These are phyloP conservation scores for Andrographis paniculata DNA, from an alignment of 305 asterid genomes.

Conservation along the genomic window DNA sequence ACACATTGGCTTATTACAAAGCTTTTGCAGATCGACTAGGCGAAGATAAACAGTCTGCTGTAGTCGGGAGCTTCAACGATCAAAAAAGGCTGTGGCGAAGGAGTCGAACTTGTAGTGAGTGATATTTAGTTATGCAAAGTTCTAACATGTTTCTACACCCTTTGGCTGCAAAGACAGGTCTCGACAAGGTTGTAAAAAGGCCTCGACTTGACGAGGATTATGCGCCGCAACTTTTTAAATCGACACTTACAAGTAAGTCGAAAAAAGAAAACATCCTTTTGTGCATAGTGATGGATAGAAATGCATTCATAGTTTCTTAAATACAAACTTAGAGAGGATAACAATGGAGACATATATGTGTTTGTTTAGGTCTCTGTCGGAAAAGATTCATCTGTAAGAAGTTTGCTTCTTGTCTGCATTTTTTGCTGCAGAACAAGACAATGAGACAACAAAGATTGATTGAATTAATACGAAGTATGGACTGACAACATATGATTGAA, in stretches of 20 bases:
- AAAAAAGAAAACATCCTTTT: too few species aligned
- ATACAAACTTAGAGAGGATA: neutral
- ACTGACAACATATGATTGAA: too few species aligned
- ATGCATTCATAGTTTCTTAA: too few species aligned
- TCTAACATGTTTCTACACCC: neutral
- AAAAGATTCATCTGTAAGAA: too few species aligned
- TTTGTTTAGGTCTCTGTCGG: too few species aligned
- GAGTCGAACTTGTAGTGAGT: neutral
- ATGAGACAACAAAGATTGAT: neutral
- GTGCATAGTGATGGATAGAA: too few species aligned
- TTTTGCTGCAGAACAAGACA: neutral
- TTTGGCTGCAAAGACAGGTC: neutral
- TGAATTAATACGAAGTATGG: neutral
- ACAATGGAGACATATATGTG: neutral
- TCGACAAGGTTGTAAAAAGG: neutral
- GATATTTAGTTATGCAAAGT: neutral
- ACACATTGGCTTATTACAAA: constrained; percentile 36
- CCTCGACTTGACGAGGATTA: too few species aligned
- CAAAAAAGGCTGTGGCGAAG: constrained; percentile 56
- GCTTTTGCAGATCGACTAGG: constrained; percentile 44
- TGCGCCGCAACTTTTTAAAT: too few species aligned
- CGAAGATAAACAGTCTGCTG: constrained; percentile 52
- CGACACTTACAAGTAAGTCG: too few species aligned
- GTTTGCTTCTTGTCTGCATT: neutral
- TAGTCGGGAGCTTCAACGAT: constrained; percentile 57